These are phyloP conservation scores for Rhododendron ferrugineum DNA, from an alignment of 148 eudicot species.

Conservation along the genomic window DNA sequence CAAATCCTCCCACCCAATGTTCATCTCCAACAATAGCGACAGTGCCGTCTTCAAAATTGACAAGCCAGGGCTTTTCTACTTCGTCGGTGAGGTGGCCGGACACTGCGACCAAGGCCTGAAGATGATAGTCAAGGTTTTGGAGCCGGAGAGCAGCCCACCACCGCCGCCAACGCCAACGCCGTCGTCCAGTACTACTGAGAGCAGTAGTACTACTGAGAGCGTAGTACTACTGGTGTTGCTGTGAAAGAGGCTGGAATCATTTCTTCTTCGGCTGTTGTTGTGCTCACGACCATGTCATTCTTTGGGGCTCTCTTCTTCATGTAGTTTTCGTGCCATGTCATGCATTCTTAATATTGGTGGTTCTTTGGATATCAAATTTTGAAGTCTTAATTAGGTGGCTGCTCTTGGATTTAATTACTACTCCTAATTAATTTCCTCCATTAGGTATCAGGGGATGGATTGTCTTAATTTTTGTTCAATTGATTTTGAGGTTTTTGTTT, in stretches of 20 bases:
- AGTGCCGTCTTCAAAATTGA: constrained; percentile 22
- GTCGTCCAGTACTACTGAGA: background rate
- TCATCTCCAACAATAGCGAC: constrained; percentile 52
- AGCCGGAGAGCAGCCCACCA: constrained; percentile 10
- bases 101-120: constrained; percentile 50
- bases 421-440: background rate
- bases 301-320: background rate
- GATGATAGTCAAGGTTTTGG: constrained; percentile 55
- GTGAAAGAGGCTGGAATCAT: background rate
- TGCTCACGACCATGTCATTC: background rate
- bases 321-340: background rate
- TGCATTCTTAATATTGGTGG: background rate
- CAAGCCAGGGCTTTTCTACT: constrained; percentile 46
- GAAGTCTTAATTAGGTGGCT: background rate
- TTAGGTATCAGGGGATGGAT: background rate
- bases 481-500: too few species aligned
- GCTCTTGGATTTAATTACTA: background rate
- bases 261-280: background rate
- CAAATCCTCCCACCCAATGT: constrained; percentile 28
- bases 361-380: background rate
- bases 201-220: too few species aligned
- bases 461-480: too few species aligned
- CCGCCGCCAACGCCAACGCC: constrained; percentile 8
- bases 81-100: constrained; percentile 58
- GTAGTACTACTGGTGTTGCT: background rate